phyloP scores from a whole-genome alignment of 2,329 filamentous ascomycete genomes.

The Sporothrix sp. region DNA sequence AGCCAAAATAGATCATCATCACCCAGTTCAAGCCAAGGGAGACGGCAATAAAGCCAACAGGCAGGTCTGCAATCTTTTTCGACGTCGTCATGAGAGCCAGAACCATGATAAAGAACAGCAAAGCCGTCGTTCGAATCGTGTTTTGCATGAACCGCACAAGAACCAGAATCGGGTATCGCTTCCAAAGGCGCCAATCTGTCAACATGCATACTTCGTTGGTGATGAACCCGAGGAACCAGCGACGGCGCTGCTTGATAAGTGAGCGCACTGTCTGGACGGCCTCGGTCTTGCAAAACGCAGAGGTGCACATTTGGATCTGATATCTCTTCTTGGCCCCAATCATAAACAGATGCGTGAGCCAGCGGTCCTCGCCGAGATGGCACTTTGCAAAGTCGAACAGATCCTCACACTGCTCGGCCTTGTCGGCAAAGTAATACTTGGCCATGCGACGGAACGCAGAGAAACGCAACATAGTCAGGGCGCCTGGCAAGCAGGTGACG shows the following conservation, averaged over 20 bases:
- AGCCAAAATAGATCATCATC: constrained; percentile 92
- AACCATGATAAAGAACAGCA: constrained; percentile 90
- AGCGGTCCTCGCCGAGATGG: constrained; percentile 89
- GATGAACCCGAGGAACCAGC: constrained; percentile 96
- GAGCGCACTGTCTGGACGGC: constrained; percentile 81
- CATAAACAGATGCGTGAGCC: constrained; percentile 98
- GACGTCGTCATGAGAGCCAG: constrained; percentile 78
- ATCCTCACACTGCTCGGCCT: constrained; percentile 89
- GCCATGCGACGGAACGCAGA: constrained; percentile 95
- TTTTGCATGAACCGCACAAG: constrained; percentile 89
- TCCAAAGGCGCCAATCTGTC: constrained; percentile 88
- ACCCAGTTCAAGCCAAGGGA: constrained; percentile 89
- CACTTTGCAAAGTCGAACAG: constrained; percentile 95
- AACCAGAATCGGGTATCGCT: constrained; percentile 76
- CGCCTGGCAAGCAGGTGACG: constrained; percentile 89
- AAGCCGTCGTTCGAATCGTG: constrained; percentile 85
- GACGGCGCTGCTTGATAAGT: constrained; percentile 83
- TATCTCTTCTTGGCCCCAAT: constrained; percentile 87
- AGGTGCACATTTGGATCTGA: constrained; percentile 96
- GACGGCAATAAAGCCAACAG: constrained; percentile 86
- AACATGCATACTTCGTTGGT: constrained; percentile 98
- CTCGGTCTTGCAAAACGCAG: constrained; percentile 96
- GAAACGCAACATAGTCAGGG: constrained; percentile 90
- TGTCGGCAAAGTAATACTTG: constrained; percentile 97
- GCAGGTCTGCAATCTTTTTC: constrained; percentile 66